These are phyloP conservation scores for Collybia mongolica DNA, from an alignment of 768 basidiomycete species.

Conservation along the genomic window DNA sequence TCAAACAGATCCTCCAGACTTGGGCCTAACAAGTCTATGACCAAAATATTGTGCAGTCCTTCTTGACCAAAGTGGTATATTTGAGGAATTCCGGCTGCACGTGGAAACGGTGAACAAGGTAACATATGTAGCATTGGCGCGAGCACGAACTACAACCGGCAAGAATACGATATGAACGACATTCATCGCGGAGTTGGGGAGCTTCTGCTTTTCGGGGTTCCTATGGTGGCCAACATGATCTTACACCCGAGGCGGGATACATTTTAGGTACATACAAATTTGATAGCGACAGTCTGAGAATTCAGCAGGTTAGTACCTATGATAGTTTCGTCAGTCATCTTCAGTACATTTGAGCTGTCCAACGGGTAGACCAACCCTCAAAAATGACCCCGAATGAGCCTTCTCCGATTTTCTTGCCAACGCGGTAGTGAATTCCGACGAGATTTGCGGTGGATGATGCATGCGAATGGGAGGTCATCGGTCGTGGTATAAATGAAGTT, in stretches of 20 bases:
- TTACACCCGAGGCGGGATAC: constrained; percentile 9
- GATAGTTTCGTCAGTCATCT: constrained; percentile 7
- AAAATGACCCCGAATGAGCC: constrained; percentile 98
- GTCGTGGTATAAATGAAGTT: constrained; percentile 17
- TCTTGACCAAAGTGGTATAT: constrained; percentile 99
- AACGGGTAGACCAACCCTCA: constrained; percentile 52
- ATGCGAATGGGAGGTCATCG: constrained; percentile 61
- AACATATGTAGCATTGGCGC: constrained; percentile 6
- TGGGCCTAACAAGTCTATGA: constrained; percentile 96
- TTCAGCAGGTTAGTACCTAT: constrained; percentile 96
- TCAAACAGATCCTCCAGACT: constrained; percentile 98
- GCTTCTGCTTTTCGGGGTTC: constrained; percentile 94
- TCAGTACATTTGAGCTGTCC: not conserved
- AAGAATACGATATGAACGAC: constrained; percentile 92
- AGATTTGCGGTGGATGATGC: constrained; percentile 68
- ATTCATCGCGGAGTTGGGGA: constrained; percentile 97
- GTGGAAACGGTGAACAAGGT: constrained; percentile 17
- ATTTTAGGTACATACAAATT: constrained; percentile 77
- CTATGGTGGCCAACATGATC: constrained; percentile 34
- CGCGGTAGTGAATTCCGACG: constrained; percentile 96
- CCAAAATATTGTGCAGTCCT: constrained; percentile 96
- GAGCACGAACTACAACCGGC: constrained; percentile 79
- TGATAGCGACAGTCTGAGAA: constrained; percentile 98
- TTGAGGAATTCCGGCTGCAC: constrained; percentile 91
- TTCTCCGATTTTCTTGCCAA: constrained; percentile 99